Evolutionary conservation across 2,329 filamentous ascomycete genomes (phyloP).

Genomic region (Penicillium sp.): DNA sequence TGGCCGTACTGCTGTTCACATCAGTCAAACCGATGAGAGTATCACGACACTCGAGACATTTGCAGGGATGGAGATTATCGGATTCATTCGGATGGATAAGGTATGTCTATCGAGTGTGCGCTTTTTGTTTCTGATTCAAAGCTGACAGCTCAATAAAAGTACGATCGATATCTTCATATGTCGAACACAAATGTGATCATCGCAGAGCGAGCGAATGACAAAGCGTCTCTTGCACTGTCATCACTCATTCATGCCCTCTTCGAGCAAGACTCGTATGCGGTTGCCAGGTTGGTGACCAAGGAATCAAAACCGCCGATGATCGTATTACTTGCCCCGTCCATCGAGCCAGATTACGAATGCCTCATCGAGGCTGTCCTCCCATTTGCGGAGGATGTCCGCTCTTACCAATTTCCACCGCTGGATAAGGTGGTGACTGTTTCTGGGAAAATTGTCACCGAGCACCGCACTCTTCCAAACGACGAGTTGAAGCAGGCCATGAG

Average conservation of each 20-base stretch:
- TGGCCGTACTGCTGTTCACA: slow-evolving; percentile 83
- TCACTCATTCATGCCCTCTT: slow-evolving; percentile 82
- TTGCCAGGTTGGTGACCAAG: slow-evolving; percentile 80
- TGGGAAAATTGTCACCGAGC: slow-evolving; percentile 70
- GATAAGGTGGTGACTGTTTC: slow-evolving; percentile 84
- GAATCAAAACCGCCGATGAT: slow-evolving; percentile 72
- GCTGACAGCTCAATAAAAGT: slow-evolving; percentile 43
- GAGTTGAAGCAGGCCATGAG: slow-evolving; percentile 76
- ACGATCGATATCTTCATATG: slow-evolving; percentile 79
- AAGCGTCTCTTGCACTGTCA: slow-evolving; percentile 76
- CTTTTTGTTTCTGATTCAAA: background rate
- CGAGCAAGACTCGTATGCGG: slow-evolving; percentile 76
- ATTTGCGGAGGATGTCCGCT: slow-evolving; percentile 84
- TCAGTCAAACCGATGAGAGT: slow-evolving; percentile 77
- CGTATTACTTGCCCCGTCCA: slow-evolving; percentile 70
- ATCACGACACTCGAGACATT: slow-evolving; percentile 79
- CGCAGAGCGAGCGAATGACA: slow-evolving; percentile 70
- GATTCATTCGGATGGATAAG: slow-evolving; percentile 70
- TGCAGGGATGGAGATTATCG: slow-evolving; percentile 72
- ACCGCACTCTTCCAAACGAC: slow-evolving; percentile 73
- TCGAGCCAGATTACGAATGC: slow-evolving; percentile 75
- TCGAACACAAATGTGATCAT: slow-evolving; percentile 74
- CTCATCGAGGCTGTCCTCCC: slow-evolving; percentile 85
- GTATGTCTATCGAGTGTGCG: slow-evolving; percentile 40
- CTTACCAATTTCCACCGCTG: slow-evolving; percentile 86